These are phyloP conservation scores for Urtica urens DNA, from an alignment of 306 rosid genomes.

Conservation along the genomic window DNA sequence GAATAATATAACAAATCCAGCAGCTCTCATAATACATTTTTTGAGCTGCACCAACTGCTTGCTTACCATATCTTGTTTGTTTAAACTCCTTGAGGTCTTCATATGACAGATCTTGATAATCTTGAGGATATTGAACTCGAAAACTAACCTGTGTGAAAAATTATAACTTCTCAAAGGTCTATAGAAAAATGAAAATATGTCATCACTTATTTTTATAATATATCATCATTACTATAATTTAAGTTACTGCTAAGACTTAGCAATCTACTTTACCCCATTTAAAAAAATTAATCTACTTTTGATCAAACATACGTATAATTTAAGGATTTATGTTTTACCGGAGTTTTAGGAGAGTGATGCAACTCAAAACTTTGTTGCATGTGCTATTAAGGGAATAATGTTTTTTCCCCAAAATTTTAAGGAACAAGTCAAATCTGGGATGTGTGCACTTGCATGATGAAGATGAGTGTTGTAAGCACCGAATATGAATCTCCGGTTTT, in stretches of 20 bases:
- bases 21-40: too few species aligned
- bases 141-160: conserved; percentile 64
- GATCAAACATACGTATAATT: background rate
- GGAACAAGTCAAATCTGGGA: background rate
- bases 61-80: conserved; percentile 98
- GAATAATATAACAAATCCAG: too few species aligned
- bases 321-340: background rate
- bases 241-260: background rate
- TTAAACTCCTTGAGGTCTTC: conserved; percentile 96
- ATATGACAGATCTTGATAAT: conserved; percentile 73
- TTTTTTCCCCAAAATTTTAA: too few species aligned
- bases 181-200: conserved; percentile 8
- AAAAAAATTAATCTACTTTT: background rate
- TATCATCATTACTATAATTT: conserved; percentile 3
- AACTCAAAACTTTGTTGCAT: too few species aligned
- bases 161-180: conserved; percentile 14
- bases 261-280: background rate
- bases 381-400: too few species aligned
- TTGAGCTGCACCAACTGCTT: too few species aligned
- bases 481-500: background rate
- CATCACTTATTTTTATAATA: background rate
- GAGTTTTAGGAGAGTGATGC: background rate
- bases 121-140: conserved; percentile 95
- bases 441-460: conserved; percentile 3
- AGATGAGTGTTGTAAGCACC: background rate